These are phyloP conservation scores for Cercophora newfieldiana DNA, from an alignment of 495 filamentous ascomycete genomes.

Conservation along the genomic window DNA sequence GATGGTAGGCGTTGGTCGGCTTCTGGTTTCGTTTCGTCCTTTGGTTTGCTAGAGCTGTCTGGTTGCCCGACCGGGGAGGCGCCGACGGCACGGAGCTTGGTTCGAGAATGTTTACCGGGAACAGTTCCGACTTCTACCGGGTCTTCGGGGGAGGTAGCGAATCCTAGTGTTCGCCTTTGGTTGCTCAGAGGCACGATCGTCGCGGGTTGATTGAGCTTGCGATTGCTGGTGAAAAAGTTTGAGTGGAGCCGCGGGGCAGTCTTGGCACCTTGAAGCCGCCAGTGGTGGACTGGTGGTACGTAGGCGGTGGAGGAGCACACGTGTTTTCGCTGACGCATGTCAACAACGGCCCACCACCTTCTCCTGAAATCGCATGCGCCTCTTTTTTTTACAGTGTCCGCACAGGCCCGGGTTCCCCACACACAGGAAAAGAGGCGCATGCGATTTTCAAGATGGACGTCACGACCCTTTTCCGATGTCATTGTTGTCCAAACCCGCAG, in stretches of 20 bases:
- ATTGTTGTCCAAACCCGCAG: background rate
- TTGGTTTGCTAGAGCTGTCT: background rate
- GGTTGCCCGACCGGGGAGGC: background rate
- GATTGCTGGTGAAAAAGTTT: conserved; percentile 3
- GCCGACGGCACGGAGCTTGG: background rate
- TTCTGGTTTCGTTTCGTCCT: background rate
- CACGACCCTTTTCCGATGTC: background rate
- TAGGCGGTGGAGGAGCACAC: background rate
- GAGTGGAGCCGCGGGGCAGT: conserved; percentile 1
- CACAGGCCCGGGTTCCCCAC: no score
- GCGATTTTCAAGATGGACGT: no score
- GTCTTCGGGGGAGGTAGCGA: background rate
- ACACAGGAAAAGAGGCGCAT: no score
- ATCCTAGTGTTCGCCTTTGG: background rate
- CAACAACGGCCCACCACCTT: background rate
- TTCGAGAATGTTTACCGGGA: conserved; percentile 1
- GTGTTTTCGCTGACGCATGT: background rate
- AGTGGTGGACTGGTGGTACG: no score
- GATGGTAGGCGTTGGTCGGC: background rate
- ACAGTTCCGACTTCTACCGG: background rate
- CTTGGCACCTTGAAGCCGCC: background rate
- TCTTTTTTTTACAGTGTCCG: background rate
- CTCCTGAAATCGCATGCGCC: background rate
- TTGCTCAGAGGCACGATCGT: background rate
- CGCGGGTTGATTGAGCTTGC: conserved; percentile 3